These are phyloP conservation scores for Glutinoglossum americanum DNA, from an alignment of 495 filamentous ascomycete genomes.

Conservation along the genomic window DNA sequence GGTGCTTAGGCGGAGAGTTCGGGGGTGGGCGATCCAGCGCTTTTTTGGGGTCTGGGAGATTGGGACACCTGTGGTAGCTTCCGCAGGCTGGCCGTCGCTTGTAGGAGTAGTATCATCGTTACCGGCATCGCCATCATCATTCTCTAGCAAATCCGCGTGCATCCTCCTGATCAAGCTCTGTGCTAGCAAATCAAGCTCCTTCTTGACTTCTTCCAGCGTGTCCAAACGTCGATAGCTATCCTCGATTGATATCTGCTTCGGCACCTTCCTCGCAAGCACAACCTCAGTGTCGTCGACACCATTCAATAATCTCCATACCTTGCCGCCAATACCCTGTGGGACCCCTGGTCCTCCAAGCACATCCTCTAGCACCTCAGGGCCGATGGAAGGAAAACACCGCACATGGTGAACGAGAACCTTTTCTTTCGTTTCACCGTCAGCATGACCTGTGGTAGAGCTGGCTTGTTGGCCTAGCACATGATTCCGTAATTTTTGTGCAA, in stretches of 20 bases:
- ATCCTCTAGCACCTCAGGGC: conserved; percentile 33
- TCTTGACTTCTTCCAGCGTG: conserved; percentile 33
- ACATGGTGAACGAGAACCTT: conserved; percentile 42
- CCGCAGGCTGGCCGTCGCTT: conserved; percentile 1
- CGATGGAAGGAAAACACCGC: conserved; percentile 30
- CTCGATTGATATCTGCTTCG: conserved; percentile 84
- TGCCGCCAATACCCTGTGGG: conserved; percentile 42
- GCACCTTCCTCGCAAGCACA: conserved; percentile 43
- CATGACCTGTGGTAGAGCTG: conserved; percentile 19
- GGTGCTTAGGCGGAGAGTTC: conserved; percentile 58
- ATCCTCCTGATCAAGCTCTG: conserved; percentile 57
- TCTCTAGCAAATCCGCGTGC: conserved; percentile 48
- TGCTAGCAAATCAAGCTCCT: conserved; percentile 39
- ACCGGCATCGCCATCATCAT: not conserved
- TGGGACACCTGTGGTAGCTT: not conserved
- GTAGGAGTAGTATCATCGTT: conserved; percentile 13
- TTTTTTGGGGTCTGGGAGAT: not conserved
- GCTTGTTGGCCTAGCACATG: conserved; percentile 29
- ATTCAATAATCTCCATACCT: conserved; percentile 38
- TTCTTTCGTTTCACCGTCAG: conserved; percentile 27
- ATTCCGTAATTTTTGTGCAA: conserved; percentile 44
- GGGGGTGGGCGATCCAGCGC: conserved; percentile 43
- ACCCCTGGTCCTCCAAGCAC: conserved; percentile 47
- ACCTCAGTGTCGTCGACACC: conserved; percentile 47
- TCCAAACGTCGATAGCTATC: conserved; percentile 61